These are phyloP conservation scores for Botrytis hyacinthi DNA, from an alignment of 2,329 filamentous ascomycete species.

Conservation along the genomic window DNA sequence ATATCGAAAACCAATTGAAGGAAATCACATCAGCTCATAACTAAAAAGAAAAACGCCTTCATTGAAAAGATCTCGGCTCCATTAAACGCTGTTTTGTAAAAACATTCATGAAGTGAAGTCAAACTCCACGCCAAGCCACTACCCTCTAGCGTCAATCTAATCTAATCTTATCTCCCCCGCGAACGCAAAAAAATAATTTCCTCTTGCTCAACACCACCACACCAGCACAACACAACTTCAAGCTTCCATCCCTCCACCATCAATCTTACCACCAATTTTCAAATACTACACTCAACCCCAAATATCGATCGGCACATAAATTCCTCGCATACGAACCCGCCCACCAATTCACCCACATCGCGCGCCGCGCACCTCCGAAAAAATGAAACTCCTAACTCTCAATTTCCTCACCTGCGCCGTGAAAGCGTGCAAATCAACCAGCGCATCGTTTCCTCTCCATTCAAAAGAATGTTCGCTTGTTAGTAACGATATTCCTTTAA, in stretches of 20 bases:
- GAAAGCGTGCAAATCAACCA: constrained; percentile 84
- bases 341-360: background rate
- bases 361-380: background rate
- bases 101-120: background rate
- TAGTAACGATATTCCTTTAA: constrained; percentile 77
- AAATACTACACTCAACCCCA: background rate
- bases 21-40: background rate
- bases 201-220: background rate
- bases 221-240: background rate
- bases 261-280: no score
- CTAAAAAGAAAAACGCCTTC: background rate
- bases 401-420: constrained; percentile 97
- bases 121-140: background rate
- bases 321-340: background rate
- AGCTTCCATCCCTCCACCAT: background rate
- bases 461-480: constrained; percentile 90
- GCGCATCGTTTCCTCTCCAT: constrained; percentile 83
- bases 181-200: constrained; percentile 16
- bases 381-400: constrained; percentile 91
- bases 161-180: constrained; percentile 17
- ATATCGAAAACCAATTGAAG: background rate
- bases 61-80: background rate
- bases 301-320: rapidly evolving
- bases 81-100: background rate
- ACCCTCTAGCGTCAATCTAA: constrained; percentile 6